phyloP scores from a whole-genome alignment of 805 yeast genomes.

The Kodamaea lidongshanica region DNA sequence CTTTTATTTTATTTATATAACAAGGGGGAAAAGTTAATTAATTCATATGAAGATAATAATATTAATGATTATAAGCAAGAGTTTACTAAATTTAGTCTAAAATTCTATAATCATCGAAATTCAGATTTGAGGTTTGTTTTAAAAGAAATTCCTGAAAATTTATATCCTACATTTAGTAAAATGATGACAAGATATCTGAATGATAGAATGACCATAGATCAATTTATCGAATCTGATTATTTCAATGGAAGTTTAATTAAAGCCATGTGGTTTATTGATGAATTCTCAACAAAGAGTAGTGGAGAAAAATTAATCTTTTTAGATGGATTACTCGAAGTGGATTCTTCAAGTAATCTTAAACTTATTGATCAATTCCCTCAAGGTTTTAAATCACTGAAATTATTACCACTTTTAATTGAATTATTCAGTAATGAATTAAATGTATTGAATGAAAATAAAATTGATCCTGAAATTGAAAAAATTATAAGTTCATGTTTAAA shows the following conservation, averaged over 20 bases:
- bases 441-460: constrained; percentile 12
- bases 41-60: constrained; percentile 43
- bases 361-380: constrained; percentile 31
- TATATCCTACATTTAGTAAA: constrained; percentile 45
- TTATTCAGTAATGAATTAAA: constrained; percentile 38
- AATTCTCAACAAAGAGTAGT: constrained; percentile 64
- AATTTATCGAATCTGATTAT: constrained; percentile 62
- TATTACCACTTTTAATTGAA: constrained; percentile 63
- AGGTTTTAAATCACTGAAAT: constrained; percentile 56
- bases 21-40: constrained; percentile 38
- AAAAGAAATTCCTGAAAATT: constrained; percentile 52
- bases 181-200: constrained; percentile 53
- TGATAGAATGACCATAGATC: constrained; percentile 55
- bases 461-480: constrained; percentile 27
- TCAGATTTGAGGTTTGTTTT: constrained; percentile 39
- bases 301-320: constrained; percentile 66
- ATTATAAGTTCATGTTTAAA: constrained; percentile 44
- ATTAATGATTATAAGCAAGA: constrained; percentile 56
- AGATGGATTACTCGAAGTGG: constrained; percentile 47
- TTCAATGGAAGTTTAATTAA: constrained; percentile 81
- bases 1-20: constrained; percentile 67
- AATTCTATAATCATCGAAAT: constrained; percentile 35
- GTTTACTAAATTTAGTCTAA: constrained; percentile 40
- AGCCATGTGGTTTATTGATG: constrained; percentile 76
- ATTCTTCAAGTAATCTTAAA: constrained; percentile 11